phyloP scores from a whole-genome alignment of 2,329 filamentous ascomycete species.

The Xylaria sp. region DNA sequence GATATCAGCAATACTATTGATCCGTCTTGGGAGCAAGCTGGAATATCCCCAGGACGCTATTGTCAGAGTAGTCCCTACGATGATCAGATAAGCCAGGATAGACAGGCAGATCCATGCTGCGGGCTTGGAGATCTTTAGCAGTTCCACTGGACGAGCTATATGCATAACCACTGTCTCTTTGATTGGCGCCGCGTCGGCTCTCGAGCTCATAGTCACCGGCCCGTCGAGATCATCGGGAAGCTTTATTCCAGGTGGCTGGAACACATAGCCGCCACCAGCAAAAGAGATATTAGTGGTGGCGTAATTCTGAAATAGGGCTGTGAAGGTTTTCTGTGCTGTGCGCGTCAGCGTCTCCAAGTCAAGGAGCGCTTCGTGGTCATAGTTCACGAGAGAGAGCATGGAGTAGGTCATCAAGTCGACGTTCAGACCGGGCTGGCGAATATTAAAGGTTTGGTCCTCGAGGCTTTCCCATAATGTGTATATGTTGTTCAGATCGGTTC shows the following conservation, averaged over 20 bases:
- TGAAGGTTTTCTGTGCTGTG: constrained; percentile 3
- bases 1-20: constrained; percentile 1
- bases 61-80: not conserved
- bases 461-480: not conserved
- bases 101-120: constrained; percentile 1
- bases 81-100: not conserved
- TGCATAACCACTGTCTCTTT: not conserved
- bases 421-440: not conserved
- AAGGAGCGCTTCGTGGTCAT: constrained; percentile 2
- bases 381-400: constrained; percentile 5
- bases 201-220: not conserved
- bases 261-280: not conserved
- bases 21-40: not conserved
- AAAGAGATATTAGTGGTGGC: not conserved
- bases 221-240: not conserved
- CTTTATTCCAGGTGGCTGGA: not conserved
- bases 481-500: not conserved
- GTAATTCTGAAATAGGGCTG: not conserved
- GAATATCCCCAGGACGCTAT: not conserved
- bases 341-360: not conserved
- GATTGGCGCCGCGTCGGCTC: not conserved
- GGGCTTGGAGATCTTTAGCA: constrained; percentile 2
- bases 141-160: not conserved
- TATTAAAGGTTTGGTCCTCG: constrained; percentile 1
- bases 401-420: constrained; percentile 4